Evolutionary conservation across 805 yeast species (phyloP), one percentile per base, ranked within the genome.

Genomic region (Pachysolen tannophilus): DNA sequence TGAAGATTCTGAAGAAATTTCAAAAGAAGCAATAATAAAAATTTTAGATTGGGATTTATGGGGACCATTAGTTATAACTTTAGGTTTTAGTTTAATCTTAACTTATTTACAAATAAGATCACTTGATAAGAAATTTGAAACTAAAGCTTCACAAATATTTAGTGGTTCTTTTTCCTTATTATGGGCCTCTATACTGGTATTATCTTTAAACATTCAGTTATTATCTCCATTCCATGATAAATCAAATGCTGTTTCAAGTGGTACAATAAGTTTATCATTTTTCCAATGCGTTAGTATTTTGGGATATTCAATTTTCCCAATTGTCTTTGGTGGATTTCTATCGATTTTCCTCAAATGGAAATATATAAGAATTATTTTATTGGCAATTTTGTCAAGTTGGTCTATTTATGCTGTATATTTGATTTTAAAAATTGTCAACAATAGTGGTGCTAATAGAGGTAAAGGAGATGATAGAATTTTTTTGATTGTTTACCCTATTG

Each of bases 31-130:
- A 3, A 50, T 58, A 19, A 47, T 48, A 14, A 55, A 56, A 35
- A 63, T 62, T 9, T 42, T 72, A 34, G 79, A 73, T 36, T 74
- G 80, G 80, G 80, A 74, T 50, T 53, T 74, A 33, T 74, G 79
- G 80, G 80, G 80, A 1, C 80, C 80, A 2, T 50, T 74, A 29
- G 61, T 73, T 15, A 69, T 74, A 37, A 67, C 72, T 10, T 56
- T 74, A 31, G 51, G 58, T 9, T 72, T 67, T 43, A 59, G 74
- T 15, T 65, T 72, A 30, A 50, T 68, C 15, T 55, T 73, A 37
- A 75, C 78, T 3, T 56, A 66, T 37, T 48, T 72, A 9, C 64
- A 60, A 42, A 49, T 49, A 3, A 48, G 55, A 28, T 45, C 55
- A 3, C 28, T 57, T n/a, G 46, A 28, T 26, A 29, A 30, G 3